Conservation (phyloP, 2,329 filamentous ascomycete genomes). For the Venturia effusa region DNA sequence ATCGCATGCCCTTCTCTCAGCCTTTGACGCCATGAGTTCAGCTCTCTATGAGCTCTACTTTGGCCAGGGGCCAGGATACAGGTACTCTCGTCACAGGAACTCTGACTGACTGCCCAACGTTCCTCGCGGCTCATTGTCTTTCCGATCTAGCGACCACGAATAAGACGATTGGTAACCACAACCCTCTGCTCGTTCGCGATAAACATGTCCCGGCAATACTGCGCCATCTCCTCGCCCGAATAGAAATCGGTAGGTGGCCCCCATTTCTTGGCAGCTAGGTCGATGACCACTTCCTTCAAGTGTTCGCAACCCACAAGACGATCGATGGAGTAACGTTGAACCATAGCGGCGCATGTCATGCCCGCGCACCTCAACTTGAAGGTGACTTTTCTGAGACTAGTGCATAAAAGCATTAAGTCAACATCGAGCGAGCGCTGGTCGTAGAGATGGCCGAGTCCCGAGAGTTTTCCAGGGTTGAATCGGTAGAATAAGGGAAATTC, state of each 20-base stretch:
- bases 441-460: background rate
- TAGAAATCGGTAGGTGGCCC: background rate
- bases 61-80: no score
- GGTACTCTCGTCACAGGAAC: no score
- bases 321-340: background rate
- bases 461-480: background rate
- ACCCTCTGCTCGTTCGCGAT: background rate
- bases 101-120: no score
- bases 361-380: background rate
- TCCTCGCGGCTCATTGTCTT: no score
- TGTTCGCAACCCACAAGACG: background rate
- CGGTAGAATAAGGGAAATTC: background rate
- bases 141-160: background rate
- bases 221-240: background rate
- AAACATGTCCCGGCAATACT: background rate
- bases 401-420: background rate
- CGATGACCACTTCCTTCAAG: background rate
- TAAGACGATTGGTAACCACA: background rate
- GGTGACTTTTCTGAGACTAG: background rate
- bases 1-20: no score
- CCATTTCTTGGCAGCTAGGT: background rate
- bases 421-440: background rate
- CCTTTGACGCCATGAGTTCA: no score
- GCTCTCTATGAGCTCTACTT: no score
- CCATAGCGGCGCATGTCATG: background rate